Evolutionary conservation across 768 basidiomycete genomes (phyloP).

Genomic region (Xerocomus brunneocitrinus): DNA sequence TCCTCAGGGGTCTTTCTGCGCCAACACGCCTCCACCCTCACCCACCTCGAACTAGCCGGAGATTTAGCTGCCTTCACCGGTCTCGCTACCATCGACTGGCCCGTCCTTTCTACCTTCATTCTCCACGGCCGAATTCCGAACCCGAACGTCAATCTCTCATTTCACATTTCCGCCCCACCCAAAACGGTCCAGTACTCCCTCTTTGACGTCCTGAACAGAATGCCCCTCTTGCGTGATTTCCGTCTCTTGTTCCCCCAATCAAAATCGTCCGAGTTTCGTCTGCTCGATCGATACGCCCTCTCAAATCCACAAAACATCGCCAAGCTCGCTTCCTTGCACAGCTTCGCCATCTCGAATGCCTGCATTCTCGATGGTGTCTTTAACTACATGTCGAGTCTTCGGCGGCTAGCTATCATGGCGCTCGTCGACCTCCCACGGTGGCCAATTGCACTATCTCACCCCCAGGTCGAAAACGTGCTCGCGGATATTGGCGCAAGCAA

Average conservation of each 20-base stretch:
- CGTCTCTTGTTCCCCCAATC: constrained; percentile 31
- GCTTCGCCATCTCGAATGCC: constrained; percentile 34
- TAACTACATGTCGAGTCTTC: constrained; percentile 27
- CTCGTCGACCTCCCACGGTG: constrained; percentile 34
- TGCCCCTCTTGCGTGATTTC: constrained; percentile 29
- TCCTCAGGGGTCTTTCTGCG: constrained; percentile 29
- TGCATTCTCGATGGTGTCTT: constrained; percentile 28
- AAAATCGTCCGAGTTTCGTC: constrained; percentile 22
- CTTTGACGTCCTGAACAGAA: constrained; percentile 29
- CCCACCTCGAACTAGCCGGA: constrained; percentile 31
- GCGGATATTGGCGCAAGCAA: constrained; percentile 28
- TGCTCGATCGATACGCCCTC: constrained; percentile 22
- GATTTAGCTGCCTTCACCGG: constrained; percentile 25
- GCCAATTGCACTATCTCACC: constrained; percentile 34
- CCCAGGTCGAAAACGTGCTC: constrained; percentile 29
- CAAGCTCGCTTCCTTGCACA: constrained; percentile 32
- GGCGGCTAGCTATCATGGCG: constrained; percentile 29
- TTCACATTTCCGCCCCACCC: constrained; percentile 8
- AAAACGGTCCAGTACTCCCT: not conserved
- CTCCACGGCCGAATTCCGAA: constrained; percentile 30
- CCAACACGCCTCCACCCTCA: constrained; percentile 26
- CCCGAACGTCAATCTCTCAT: constrained; percentile 8
- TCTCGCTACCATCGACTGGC: constrained; percentile 31
- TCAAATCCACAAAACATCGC: constrained; percentile 19
- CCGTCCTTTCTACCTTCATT: constrained; percentile 25